Conservation (phyloP, 2,329 filamentous ascomycete genomes). For the Trichophyton rubrum region DNA sequence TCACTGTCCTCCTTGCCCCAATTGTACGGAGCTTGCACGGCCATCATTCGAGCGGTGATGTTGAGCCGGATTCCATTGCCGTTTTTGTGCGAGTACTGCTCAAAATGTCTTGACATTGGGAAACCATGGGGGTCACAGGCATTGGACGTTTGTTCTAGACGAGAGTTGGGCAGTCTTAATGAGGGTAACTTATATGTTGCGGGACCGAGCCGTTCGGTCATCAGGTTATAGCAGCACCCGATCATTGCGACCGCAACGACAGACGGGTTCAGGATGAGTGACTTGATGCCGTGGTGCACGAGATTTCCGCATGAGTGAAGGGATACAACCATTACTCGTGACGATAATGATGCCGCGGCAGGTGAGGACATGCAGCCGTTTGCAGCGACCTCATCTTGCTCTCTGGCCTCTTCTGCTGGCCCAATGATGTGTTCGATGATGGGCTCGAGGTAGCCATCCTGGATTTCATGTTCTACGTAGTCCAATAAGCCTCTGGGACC, state of each 20-base stretch:
- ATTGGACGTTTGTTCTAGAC: constrained; percentile 54
- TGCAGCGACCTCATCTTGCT: constrained; percentile 10
- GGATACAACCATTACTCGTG: constrained; percentile 70
- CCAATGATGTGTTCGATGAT: constrained; percentile 27
- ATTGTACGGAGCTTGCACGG: constrained; percentile 86
- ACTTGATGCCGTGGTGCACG: constrained; percentile 85
- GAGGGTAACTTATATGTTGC: constrained; percentile 74
- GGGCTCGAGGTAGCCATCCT: constrained; percentile 32
- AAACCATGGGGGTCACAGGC: constrained; percentile 83
- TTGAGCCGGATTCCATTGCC: constrained; percentile 65
- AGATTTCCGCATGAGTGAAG: constrained; percentile 96
- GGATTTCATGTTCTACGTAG: constrained; percentile 35
- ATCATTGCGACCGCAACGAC: constrained; percentile 90
- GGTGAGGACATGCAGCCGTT: constrained; percentile 14
- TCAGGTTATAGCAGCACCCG: constrained; percentile 93
- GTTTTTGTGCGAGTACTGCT: constrained; percentile 41
- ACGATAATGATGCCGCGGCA: constrained; percentile 17
- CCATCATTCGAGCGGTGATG: constrained; percentile 97
- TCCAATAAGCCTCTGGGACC: constrained; percentile 24
- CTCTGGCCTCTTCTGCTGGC: constrained; percentile 13
- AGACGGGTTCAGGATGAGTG: constrained; percentile 67
- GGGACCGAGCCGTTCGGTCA: constrained; percentile 79
- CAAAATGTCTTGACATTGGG: constrained; percentile 69
- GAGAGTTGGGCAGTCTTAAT: constrained; percentile 60
- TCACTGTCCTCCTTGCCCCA: constrained; percentile 75